Evolutionary conservation across 352 stramenopile genomes (phyloP), one percentile per base, ranked within the genome.

Genomic region (Pythium periplocum): DNA sequence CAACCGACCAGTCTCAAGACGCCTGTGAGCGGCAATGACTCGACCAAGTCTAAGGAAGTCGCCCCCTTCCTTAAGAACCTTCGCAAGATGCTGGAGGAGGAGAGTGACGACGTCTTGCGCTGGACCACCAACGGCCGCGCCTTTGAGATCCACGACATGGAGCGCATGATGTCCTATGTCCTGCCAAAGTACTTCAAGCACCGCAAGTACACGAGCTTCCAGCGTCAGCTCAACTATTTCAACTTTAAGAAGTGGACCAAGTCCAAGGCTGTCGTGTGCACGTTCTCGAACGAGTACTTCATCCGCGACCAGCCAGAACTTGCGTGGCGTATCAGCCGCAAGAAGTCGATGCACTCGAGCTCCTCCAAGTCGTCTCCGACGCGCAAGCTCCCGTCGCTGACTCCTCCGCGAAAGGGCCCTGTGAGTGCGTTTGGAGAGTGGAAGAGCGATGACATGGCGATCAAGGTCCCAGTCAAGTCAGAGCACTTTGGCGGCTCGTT

Each of bases 101-200:
- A 87, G 64, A 75, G 58, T 55, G 43, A 61, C 17, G 56, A 66
- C 37, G 59, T 85, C 36, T 44, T 85, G 12, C 61, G 63, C 42
- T 86, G 75, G 75, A 78, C 71, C n/a, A 42, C 59, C 34, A 55
- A 83, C 48, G 78, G 78, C 60, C 44, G 83, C 58, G 82, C 83
- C 9, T 96, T 97, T 40, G 69, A 89, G 52, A 93, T 97, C 63
- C 78, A 81, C 55, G 71, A 94, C 61, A 78, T 86, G 59, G 73
- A 73, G 32, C 57, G 48, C 30, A 83, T 95, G 64, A 78, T 77
- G 62, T 34, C 70, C 31, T 39, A 71, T 11, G 69, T 95, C 45
- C 67, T 95, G 45, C 86, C 88, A 5, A 79, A 79, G 41, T 94
- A 94, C 59, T 95, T 95, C 58, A 86, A 84, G 53, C 85, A 95